Conservation (phyloP, 169 alveolate genomes). For the Babesia gibsoni region DNA sequence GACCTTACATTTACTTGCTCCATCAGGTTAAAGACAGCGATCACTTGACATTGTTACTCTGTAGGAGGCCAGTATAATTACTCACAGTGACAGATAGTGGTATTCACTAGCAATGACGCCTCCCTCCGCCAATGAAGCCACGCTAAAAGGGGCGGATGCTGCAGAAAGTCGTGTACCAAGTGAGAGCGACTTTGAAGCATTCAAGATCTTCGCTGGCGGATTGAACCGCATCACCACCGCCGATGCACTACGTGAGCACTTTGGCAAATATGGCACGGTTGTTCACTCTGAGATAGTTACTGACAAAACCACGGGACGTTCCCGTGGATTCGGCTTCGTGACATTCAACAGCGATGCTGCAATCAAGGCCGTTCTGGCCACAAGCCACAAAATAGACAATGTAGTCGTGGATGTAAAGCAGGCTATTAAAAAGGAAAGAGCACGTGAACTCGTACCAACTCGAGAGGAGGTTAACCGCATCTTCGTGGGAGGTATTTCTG, state of each 20-base stretch:
- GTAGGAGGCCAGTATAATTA: slow-evolving; percentile 26
- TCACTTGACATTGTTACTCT: slow-evolving; percentile 5
- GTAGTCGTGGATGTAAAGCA: slow-evolving; percentile 61
- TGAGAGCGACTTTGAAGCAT: slow-evolving; percentile 59
- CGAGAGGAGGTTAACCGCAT: slow-evolving; percentile 70
- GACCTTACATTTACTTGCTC: not conserved
- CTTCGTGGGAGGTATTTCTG: slow-evolving; percentile 91
- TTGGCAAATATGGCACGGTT: slow-evolving; percentile 68
- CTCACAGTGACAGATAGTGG: slow-evolving; percentile 14
- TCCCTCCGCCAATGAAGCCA: not conserved
- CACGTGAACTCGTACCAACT: slow-evolving; percentile 71
- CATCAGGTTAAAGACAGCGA: slow-evolving; percentile 13
- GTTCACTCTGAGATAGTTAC: slow-evolving; percentile 69
- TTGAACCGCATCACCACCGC: slow-evolving; percentile 69
- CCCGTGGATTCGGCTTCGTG: slow-evolving; percentile 91
- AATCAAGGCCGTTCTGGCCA: slow-evolving; percentile 68
- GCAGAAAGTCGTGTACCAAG: not conserved
- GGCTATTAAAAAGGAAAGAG: slow-evolving; percentile 76
- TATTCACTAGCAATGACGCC: slow-evolving; percentile 7
- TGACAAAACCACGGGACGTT: slow-evolving; percentile 82
- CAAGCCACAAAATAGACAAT: slow-evolving; percentile 75
- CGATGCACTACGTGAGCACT: slow-evolving; percentile 64
- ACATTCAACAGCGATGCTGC: slow-evolving; percentile 74
- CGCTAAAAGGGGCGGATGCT: not conserved
- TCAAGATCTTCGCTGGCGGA: slow-evolving; percentile 77